phyloP scores from a whole-genome alignment of 345 rosid genomes.

The Aethionema arabicum region DNA sequence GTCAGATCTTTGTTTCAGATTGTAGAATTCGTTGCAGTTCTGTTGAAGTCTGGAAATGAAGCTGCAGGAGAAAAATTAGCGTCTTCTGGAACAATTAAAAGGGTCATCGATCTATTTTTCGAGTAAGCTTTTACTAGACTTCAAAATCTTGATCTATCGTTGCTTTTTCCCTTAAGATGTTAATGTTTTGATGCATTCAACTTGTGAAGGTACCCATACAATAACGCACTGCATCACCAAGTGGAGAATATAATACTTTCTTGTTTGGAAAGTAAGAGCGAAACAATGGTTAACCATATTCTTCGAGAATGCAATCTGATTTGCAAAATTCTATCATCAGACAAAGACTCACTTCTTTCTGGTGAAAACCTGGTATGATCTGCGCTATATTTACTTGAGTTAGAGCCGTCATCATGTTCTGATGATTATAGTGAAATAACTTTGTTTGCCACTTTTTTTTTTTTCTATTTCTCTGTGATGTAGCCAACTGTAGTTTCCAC shows the following conservation, averaged over 20 bases:
- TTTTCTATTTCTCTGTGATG: conserved; percentile 27
- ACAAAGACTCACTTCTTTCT: conserved; percentile 61
- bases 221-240: conserved; percentile 94
- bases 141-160: conserved; percentile 11
- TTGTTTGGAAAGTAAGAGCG: conserved; percentile 79
- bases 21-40: conserved; percentile 94
- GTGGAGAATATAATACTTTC: conserved; percentile 83
- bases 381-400: neutral
- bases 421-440: conserved; percentile 12
- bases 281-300: conserved; percentile 62
- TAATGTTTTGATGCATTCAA: conserved; percentile 19
- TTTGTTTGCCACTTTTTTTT: neutral
- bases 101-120: conserved; percentile 78
- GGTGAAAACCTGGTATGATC: conserved; percentile 54
- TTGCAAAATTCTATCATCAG: conserved; percentile 70
- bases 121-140: conserved; percentile 53
- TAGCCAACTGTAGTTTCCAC: conserved; percentile 78
- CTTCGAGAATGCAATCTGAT: conserved; percentile 79
- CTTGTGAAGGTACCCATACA: conserved; percentile 84
- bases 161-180: neutral
- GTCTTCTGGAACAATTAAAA: conserved; percentile 68
- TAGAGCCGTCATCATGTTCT: conserved; percentile 12
- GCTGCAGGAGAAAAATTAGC: conserved; percentile 78
- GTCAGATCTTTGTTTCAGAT: conserved; percentile 48
- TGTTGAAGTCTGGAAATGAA: conserved; percentile 78